Evolutionary conservation across 1,284 basidiomycete genomes (phyloP).

Genomic region (Microbotryum lychnidis-dioicae): DNA sequence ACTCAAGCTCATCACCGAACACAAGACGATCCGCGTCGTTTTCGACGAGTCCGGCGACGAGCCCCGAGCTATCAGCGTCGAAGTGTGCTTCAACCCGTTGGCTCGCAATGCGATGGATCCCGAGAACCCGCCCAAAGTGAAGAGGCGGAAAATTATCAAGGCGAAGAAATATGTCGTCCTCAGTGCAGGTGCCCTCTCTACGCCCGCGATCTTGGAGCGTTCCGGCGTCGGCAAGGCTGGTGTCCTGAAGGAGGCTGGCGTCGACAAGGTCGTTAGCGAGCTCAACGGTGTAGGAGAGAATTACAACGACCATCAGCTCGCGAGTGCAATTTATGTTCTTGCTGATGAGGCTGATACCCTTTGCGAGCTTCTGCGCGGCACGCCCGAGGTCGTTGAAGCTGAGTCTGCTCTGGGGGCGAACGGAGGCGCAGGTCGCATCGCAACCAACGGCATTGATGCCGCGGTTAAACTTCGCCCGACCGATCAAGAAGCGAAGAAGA

Average conservation of each 20-base stretch:
- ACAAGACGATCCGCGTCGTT: neutral
- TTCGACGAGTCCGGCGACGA: slow-evolving; percentile 1
- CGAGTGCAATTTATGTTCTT: slow-evolving; percentile 34
- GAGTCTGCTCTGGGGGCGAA: neutral
- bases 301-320: slow-evolving; percentile 45
- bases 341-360: slow-evolving; percentile 41
- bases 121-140: neutral
- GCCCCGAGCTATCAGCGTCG: neutral
- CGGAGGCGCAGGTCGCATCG: slow-evolving; percentile 53
- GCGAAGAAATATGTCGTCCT: slow-evolving; percentile 7
- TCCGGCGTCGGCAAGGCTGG: slow-evolving; percentile 48
- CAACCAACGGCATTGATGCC: slow-evolving; percentile 62
- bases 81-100: neutral
- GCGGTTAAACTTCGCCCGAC: slow-evolving; percentile 67
- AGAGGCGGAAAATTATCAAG: neutral
- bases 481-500: slow-evolving; percentile 58
- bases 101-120: neutral
- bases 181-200: slow-evolving; percentile 36
- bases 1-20: neutral
- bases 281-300: slow-evolving; percentile 54
- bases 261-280: slow-evolving; percentile 44
- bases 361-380: slow-evolving; percentile 37
- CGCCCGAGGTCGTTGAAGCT: neutral
- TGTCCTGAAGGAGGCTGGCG: slow-evolving; percentile 44
- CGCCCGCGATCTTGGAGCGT: slow-evolving; percentile 51